Evolutionary conservation across 2,329 filamentous ascomycete genomes (phyloP).

Genomic region (Aspergillus quadrilineatus): DNA sequence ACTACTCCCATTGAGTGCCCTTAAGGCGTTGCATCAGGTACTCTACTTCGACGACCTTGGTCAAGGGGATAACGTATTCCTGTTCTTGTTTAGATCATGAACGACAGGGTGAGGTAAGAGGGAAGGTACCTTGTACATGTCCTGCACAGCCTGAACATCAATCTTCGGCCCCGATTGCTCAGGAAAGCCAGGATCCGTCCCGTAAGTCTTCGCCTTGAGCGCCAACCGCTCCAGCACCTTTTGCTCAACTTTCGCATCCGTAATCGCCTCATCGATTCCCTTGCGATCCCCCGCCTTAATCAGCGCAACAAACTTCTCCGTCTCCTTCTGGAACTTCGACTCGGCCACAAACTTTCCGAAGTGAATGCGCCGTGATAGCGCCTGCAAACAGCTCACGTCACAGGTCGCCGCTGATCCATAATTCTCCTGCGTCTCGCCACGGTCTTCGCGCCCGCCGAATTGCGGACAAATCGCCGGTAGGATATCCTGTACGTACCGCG

Average conservation of each 20-base stretch:
- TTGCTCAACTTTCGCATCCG: conserved; percentile 82
- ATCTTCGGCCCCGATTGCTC: conserved; percentile 65
- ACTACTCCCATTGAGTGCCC: conserved; percentile 50
- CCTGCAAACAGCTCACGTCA: conserved; percentile 87
- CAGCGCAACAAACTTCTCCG: conserved; percentile 74
- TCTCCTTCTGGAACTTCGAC: conserved; percentile 84
- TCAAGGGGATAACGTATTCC: conserved; percentile 88
- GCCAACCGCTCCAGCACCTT: conserved; percentile 84
- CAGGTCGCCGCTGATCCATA: conserved; percentile 90
- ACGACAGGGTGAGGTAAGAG: background rate
- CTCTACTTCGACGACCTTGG: conserved; percentile 97
- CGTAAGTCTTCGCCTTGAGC: conserved; percentile 90
- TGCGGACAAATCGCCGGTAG: conserved; percentile 80
- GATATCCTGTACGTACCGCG: conserved; percentile 78
- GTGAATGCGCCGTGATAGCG: conserved; percentile 85
- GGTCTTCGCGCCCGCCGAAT: conserved; percentile 68
- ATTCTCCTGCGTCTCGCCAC: conserved; percentile 86
- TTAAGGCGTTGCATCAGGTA: conserved; percentile 91
- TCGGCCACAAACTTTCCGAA: conserved; percentile 99
- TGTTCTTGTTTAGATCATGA: conserved; percentile 12
- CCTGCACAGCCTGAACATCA: conserved; percentile 84
- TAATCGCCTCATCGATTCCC: conserved; percentile 87
- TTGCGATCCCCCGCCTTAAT: conserved; percentile 77
- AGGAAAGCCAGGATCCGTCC: conserved; percentile 73
- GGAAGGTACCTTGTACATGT: conserved; percentile 67